phyloP scores from a whole-genome alignment of 2,329 filamentous ascomycete genomes.

The Ceratocystis destructans region DNA sequence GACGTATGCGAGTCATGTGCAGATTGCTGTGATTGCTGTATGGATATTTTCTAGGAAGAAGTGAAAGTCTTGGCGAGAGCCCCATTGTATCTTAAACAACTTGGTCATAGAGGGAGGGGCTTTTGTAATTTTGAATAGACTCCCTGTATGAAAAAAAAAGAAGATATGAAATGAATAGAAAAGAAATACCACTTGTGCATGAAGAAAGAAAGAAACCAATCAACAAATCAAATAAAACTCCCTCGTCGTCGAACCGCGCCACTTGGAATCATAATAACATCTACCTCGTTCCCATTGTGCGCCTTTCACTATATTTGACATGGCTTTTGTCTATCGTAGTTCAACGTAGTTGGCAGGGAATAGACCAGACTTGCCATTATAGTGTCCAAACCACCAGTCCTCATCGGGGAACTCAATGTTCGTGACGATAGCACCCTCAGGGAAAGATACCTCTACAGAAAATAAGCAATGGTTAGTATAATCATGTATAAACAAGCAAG shows the following conservation, averaged over 20 bases:
- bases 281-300: background rate
- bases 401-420: conserved; percentile 91
- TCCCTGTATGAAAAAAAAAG: background rate
- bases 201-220: background rate
- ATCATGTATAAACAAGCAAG: background rate
- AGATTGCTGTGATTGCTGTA: conserved; percentile 31
- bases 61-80: background rate
- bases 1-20: conserved; percentile 38
- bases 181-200: conserved; percentile 7
- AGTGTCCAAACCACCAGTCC: conserved; percentile 95
- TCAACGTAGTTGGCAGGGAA: conserved; percentile 67
- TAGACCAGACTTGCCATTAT: conserved; percentile 62
- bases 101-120: too few relatives aligned
- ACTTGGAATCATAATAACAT: background rate
- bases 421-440: conserved; percentile 71
- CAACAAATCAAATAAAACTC: background rate
- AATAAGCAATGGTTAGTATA: background rate
- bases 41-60: conserved; percentile 21
- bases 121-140: background rate
- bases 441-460: conserved; percentile 58
- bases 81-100: too few relatives aligned
- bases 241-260: background rate
- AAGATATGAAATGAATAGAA: background rate
- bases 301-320: background rate
- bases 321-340: conserved; percentile 25